Conservation (phyloP, 2,329 filamentous ascomycete species). For the Fusarium burgessii region DNA sequence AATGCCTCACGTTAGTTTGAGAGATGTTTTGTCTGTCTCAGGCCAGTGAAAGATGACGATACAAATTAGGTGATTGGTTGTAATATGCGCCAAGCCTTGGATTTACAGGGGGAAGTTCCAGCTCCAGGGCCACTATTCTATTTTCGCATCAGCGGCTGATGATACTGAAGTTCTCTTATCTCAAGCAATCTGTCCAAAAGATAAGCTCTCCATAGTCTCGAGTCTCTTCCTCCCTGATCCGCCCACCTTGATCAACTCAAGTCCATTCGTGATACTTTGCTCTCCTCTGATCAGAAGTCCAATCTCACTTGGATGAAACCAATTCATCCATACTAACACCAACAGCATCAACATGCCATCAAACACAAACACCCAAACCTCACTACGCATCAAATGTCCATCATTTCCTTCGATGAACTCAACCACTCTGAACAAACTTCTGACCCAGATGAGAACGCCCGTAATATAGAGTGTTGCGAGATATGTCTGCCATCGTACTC, state of each 20-base stretch:
- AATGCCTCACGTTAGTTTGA: slow-evolving; percentile 16
- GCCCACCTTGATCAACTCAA: slow-evolving; percentile 36
- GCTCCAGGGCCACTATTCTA: background rate
- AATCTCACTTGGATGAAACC: slow-evolving; percentile 48
- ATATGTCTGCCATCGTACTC: slow-evolving; percentile 50
- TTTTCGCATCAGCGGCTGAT: background rate
- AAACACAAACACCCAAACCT: slow-evolving; percentile 54
- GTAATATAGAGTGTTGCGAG: slow-evolving; percentile 46
- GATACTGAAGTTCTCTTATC: background rate
- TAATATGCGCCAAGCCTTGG: background rate
- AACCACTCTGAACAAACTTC: slow-evolving; percentile 57
- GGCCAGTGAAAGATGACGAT: slow-evolving; percentile 11
- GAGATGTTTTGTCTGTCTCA: slow-evolving; percentile 23
- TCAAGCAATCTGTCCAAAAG: slow-evolving; percentile 6
- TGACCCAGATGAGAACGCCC: slow-evolving; percentile 53
- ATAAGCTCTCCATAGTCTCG: slow-evolving; percentile 33
- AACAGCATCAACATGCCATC: slow-evolving; percentile 54
- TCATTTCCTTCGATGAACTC: slow-evolving; percentile 56
- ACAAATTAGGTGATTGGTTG: slow-evolving; percentile 14
- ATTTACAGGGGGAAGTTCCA: slow-evolving; percentile 12
- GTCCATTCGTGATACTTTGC: slow-evolving; percentile 37
- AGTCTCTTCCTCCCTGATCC: slow-evolving; percentile 10
- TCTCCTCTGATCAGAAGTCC: slow-evolving; percentile 44
- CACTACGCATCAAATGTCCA: slow-evolving; percentile 51
- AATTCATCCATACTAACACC: slow-evolving; percentile 47